These are phyloP conservation scores for Tothia fuscella DNA, from an alignment of 2,329 filamentous ascomycete genomes.

Conservation along the genomic window DNA sequence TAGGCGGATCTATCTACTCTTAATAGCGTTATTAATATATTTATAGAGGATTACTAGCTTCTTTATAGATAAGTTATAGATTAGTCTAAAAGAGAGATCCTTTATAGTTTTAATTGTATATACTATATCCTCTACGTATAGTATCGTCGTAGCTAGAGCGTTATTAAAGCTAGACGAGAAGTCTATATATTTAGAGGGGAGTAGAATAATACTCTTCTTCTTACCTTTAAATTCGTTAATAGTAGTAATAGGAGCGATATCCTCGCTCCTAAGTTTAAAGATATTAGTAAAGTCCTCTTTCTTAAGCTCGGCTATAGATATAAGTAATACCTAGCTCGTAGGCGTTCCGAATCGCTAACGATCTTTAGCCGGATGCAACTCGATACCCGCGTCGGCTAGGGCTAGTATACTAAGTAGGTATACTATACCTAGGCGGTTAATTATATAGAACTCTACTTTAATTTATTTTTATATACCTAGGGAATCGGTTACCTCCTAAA, in stretches of 20 bases:
- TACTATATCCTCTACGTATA: neutral
- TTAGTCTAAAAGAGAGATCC: neutral
- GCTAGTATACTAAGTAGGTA: too few relatives aligned
- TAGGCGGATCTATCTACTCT: constrained; percentile 14
- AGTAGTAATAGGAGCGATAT: neutral
- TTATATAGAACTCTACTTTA: too few relatives aligned
- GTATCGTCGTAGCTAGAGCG: neutral
- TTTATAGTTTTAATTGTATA: neutral
- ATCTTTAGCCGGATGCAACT: too few relatives aligned
- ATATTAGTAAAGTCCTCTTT: neutral
- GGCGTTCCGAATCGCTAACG: too few relatives aligned
- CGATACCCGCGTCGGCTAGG: too few relatives aligned
- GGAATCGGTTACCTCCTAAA: too few relatives aligned
- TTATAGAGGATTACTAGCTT: constrained; percentile 5
- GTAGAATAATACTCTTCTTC: too few relatives aligned
- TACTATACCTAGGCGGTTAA: too few relatives aligned
- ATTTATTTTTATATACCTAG: too few relatives aligned
- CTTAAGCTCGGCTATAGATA: too few relatives aligned
- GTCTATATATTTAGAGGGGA: neutral
- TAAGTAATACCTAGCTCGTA: too few relatives aligned
- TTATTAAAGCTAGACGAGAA: neutral
- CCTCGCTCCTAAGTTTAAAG: neutral
- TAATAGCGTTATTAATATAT: constrained; percentile 15
- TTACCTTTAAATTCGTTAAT: constrained; percentile 1
- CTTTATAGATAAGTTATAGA: neutral